These are phyloP conservation scores for Nakaseomyces delphensis DNA, from an alignment of 1,139 yeast species.

Conservation along the genomic window DNA sequence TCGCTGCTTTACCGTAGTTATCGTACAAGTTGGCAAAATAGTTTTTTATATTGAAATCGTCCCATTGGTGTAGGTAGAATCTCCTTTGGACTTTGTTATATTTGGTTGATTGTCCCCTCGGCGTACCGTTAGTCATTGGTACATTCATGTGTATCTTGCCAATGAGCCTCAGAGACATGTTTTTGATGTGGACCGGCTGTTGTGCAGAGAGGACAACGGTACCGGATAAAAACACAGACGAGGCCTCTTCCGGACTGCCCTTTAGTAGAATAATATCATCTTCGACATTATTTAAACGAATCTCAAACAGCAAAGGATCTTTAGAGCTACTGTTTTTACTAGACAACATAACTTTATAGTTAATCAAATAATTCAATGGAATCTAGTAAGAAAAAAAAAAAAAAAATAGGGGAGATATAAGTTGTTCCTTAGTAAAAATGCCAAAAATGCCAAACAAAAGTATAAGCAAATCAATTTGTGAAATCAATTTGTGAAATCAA, in stretches of 20 bases:
- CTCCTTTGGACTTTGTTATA: constrained; percentile 54
- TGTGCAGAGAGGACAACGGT: constrained; percentile 64
- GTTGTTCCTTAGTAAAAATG: too few species aligned
- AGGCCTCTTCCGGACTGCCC: constrained; percentile 70
- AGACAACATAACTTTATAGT: too few species aligned
- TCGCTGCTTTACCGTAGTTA: constrained; percentile 16
- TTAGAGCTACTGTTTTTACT: constrained; percentile 8
- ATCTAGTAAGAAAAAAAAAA: too few species aligned
- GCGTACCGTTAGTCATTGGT: constrained; percentile 42
- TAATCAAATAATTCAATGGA: too few species aligned
- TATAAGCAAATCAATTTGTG: too few species aligned
- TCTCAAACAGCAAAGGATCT: constrained; percentile 26
- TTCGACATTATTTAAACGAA: constrained; percentile 45
- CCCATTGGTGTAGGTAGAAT: constrained; percentile 73
- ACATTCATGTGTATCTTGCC: constrained; percentile 56
- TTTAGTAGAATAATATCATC: constrained; percentile 75
- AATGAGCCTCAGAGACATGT: constrained; percentile 51
- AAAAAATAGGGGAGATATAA: too few species aligned
- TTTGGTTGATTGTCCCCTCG: constrained; percentile 41
- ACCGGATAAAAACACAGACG: constrained; percentile 69
- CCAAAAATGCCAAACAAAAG: too few species aligned
- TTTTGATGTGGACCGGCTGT: constrained; percentile 66
- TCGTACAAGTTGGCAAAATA: constrained; percentile 28
- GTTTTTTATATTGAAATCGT: constrained; percentile 45
- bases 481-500: too few species aligned